These are phyloP conservation scores for Takashimella koratensis DNA, from an alignment of 1,284 basidiomycete species.

Conservation along the genomic window DNA sequence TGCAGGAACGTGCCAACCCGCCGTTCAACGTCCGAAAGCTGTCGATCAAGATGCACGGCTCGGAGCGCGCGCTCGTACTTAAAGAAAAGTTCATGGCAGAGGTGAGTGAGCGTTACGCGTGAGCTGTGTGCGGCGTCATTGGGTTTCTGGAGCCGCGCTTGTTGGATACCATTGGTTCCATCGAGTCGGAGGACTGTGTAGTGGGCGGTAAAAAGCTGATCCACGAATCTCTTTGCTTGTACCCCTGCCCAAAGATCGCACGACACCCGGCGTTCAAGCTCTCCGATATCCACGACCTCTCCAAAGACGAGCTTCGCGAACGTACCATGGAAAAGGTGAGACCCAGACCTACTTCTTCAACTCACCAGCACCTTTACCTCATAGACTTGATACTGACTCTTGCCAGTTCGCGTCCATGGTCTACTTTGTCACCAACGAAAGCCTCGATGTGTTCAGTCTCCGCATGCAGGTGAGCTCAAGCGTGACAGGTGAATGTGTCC, in stretches of 20 bases:
- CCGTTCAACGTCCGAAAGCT: slow-evolving; percentile 53
- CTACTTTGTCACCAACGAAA: slow-evolving; percentile 52
- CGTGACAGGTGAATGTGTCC: too few relatives aligned
- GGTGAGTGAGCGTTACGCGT: slow-evolving; percentile 23
- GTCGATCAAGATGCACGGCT: slow-evolving; percentile 46
- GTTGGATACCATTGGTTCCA: too few relatives aligned
- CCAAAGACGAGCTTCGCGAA: slow-evolving; percentile 55
- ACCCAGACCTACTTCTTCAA: too few relatives aligned
- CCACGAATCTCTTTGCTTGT: too few relatives aligned
- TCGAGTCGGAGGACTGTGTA: too few relatives aligned
- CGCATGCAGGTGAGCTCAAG: slow-evolving; percentile 55
- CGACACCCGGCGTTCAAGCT: slow-evolving; percentile 55
- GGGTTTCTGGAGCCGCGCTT: too few relatives aligned
- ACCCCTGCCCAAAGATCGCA: too few relatives aligned
- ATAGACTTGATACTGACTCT: background rate
- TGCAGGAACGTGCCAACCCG: slow-evolving; percentile 52
- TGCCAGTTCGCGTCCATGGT: slow-evolving; percentile 48
- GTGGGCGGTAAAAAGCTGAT: too few relatives aligned
- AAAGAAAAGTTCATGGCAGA: slow-evolving; percentile 55
- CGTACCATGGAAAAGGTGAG: slow-evolving; percentile 51
- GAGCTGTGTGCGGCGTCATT: too few relatives aligned
- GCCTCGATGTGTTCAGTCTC: slow-evolving; percentile 52
- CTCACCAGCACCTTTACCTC: background rate
- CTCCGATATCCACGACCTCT: slow-evolving; percentile 56
- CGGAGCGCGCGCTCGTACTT: slow-evolving; percentile 41